Base-by-base conservation (phyloP, 768 basidiomycete species). In the Pulveroboletus sp. region DNA sequence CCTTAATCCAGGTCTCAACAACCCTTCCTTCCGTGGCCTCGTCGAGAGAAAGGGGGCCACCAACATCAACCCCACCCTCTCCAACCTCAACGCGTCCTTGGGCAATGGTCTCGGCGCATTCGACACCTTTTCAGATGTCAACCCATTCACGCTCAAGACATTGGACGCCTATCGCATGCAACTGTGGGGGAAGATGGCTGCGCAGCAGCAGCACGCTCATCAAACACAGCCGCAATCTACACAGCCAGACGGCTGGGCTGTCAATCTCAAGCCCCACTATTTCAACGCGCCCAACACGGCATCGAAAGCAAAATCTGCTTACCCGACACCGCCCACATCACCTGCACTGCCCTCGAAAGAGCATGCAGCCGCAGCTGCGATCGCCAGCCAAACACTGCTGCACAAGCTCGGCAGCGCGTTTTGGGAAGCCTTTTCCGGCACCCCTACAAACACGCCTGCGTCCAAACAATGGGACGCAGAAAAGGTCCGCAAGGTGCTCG, bases 101-200 rank as follows among this genome's bases (percentile, higher is more conserved):
- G 57, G 43, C 16, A 42, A 62, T 60, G 51, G 66, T 60, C 13
- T 65, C 51, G 71, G 69, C 34, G 76, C 78, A 1, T 90, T 93
- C 67, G 88, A 92, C 49, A 75, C 81, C 14, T 94, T 90, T 68
- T 74, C 84, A 20, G 91, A 94, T 56, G 64, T 75, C 53, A 91
- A 90, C 55, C 83, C 85, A 12, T 94, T 94, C 68, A 93, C 87
- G 3, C 80, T 94, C 75, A 93, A 91, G 74, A 82, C 79, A 2
- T 72, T 94, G 56, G 92, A 94, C 69, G 79, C 84, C 64, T 86
- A 86, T 63, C 80, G 93, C 35, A 93, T 93, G 88, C 93, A 95
- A 52, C 75, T 97, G 1, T 95, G 93, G 94, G 81, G 84, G 29
- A 81, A 87, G 70, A 89, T 95, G 82, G 91, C 91, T 0, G 76